Conservation (phyloP, 2,329 filamentous ascomycete species). For the Cercospora janseana region DNA sequence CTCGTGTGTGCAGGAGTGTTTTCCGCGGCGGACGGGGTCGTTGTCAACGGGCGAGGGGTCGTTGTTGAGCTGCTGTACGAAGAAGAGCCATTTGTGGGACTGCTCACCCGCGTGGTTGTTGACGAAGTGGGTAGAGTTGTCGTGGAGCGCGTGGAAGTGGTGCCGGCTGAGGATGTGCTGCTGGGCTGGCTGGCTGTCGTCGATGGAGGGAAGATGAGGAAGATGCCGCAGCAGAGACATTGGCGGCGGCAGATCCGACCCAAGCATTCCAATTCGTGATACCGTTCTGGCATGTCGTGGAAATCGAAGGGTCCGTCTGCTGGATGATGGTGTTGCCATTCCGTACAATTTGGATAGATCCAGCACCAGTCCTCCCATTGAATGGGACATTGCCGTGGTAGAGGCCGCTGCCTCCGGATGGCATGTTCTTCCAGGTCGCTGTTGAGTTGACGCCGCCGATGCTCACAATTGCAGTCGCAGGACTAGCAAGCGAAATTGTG, state of each 20-base stretch:
- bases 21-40: too few species aligned
- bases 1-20: too few species aligned
- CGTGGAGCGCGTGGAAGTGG: conserved; percentile 3
- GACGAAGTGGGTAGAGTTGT: conserved; percentile 9
- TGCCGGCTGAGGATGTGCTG: conserved; percentile 5
- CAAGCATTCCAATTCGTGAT: conserved; percentile 29
- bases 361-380: conserved; percentile 40
- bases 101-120: not conserved
- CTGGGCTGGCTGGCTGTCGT: conserved; percentile 5
- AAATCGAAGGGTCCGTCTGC: conserved; percentile 42
- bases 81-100: not conserved
- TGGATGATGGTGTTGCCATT: conserved; percentile 34
- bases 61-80: not conserved
- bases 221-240: not conserved
- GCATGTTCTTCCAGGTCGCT: conserved; percentile 18
- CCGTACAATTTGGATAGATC: conserved; percentile 38
- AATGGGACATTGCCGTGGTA: conserved; percentile 36
- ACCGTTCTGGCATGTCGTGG: conserved; percentile 26
- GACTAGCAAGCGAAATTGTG: conserved; percentile 35
- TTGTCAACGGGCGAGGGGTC: not conserved
- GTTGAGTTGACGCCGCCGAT: conserved; percentile 41
- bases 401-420: conserved; percentile 19
- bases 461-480: conserved; percentile 38
- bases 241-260: conserved; percentile 18
- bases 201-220: not conserved